Evolutionary conservation across 2,329 filamentous ascomycete genomes (phyloP).

Genomic region (Calonectria hongkongensis): DNA sequence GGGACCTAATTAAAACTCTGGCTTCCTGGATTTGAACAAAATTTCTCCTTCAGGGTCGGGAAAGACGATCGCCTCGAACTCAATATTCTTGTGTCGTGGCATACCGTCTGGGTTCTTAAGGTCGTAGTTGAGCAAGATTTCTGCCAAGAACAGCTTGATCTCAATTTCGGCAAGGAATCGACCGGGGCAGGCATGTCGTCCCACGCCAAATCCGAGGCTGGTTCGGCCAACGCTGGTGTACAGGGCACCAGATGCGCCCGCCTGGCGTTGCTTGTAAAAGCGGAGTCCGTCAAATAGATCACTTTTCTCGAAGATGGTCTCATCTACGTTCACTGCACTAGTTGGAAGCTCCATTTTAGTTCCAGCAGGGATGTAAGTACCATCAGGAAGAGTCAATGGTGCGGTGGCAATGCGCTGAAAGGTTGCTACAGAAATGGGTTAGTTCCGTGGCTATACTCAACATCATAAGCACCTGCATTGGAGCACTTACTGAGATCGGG

Average conservation of each 20-base stretch:
- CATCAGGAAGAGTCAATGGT: slow-evolving; percentile 10
- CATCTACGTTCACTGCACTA: slow-evolving; percentile 2
- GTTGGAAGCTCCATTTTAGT: slow-evolving; percentile 21
- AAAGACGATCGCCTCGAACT: slow-evolving; percentile 18
- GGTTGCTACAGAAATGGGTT: not conserved
- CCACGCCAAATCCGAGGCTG: slow-evolving; percentile 3
- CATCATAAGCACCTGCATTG: not conserved
- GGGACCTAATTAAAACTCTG: not conserved
- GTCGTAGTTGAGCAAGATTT: slow-evolving; percentile 25
- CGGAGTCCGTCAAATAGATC: not conserved
- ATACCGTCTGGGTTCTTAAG: slow-evolving; percentile 13
- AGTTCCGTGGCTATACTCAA: not conserved
- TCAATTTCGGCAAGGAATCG: slow-evolving; percentile 21
- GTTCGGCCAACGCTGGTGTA: slow-evolving; percentile 21
- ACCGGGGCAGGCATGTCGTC: slow-evolving; percentile 23
- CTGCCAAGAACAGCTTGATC: slow-evolving; percentile 15
- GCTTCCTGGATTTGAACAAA: slow-evolving; percentile 13
- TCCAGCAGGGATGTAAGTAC: not conserved
- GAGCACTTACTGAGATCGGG: slow-evolving; percentile 24
- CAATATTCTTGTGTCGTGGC: slow-evolving; percentile 5
- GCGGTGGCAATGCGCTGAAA: slow-evolving; percentile 14
- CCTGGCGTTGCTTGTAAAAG: slow-evolving; percentile 14
- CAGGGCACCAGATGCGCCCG: not conserved
- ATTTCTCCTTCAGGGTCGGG: not conserved
- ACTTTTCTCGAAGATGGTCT: not conserved